Evolutionary conservation across 1,284 basidiomycete genomes (phyloP).

Genomic region (Papiliotrema nemorosa): DNA sequence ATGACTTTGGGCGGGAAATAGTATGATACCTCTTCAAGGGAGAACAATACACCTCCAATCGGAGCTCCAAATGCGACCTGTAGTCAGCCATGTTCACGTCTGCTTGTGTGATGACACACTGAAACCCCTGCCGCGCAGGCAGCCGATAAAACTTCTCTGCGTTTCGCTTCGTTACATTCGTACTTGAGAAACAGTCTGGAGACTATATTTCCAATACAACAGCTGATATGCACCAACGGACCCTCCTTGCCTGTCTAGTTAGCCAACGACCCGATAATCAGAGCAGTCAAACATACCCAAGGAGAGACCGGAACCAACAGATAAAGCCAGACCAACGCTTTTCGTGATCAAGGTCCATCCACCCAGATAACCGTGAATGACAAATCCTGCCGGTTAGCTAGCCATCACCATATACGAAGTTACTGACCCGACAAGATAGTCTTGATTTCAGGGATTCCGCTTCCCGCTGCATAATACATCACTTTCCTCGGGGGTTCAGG

Average conservation of each 20-base stretch:
- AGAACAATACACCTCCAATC: conserved; percentile 88
- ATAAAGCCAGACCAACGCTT: conserved; percentile 79
- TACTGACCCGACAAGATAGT: conserved; percentile 79
- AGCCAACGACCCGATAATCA: not conserved
- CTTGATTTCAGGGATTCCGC: conserved; percentile 96
- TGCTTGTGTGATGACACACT: conserved; percentile 10
- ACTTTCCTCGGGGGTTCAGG: conserved; percentile 56
- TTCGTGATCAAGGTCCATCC: conserved; percentile 88
- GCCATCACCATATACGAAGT: not conserved
- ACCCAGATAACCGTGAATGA: conserved; percentile 95
- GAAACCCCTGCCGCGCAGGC: conserved; percentile 67
- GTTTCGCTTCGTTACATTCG: conserved; percentile 89
- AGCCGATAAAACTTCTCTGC: conserved; percentile 85
- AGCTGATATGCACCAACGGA: conserved; percentile 93
- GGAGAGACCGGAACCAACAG: conserved; percentile 84
- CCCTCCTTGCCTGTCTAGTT: conserved; percentile 70
- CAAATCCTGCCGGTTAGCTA: conserved; percentile 56
- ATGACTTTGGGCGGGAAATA: conserved; percentile 92
- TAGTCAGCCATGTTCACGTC: conserved; percentile 23
- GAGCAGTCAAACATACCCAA: conserved; percentile 57
- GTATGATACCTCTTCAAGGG: conserved; percentile 89
- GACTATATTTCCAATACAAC: conserved; percentile 91
- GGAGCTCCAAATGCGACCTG: conserved; percentile 82
- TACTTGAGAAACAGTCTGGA: conserved; percentile 83
- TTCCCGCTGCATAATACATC: conserved; percentile 88